These are phyloP conservation scores for Lentinus polychrous DNA, from an alignment of 1,284 basidiomycete genomes.

Conservation along the genomic window DNA sequence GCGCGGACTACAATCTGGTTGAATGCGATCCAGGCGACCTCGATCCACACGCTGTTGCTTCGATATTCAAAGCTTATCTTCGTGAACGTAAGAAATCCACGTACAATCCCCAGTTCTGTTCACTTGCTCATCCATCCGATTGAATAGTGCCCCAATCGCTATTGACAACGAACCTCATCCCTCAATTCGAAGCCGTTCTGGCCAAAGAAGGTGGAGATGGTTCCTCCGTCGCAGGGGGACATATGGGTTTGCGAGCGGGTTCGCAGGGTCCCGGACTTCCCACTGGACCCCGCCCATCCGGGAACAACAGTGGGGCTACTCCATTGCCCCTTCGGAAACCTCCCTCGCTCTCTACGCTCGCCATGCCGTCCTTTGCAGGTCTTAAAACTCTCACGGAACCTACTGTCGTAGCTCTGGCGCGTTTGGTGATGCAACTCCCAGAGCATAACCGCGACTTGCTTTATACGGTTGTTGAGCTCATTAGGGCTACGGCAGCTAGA, in stretches of 20 bases:
- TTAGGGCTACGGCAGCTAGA: constrained; percentile 57
- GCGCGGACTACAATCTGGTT: constrained; percentile 78
- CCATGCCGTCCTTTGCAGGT: constrained; percentile 56
- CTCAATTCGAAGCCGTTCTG: constrained; percentile 73
- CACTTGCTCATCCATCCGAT: constrained; percentile 1
- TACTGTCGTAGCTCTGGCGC: constrained; percentile 44
- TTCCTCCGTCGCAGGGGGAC: constrained; percentile 14
- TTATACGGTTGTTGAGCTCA: constrained; percentile 65
- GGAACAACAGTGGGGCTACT: constrained; percentile 16
- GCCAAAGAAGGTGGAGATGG: constrained; percentile 26
- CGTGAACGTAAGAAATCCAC: constrained; percentile 69
- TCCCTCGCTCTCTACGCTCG: constrained; percentile 69
- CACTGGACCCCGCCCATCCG: constrained; percentile 26
- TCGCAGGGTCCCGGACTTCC: constrained; percentile 29
- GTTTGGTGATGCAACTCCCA: constrained; percentile 60
- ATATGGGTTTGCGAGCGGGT: constrained; percentile 4
- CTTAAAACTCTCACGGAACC: constrained; percentile 51
- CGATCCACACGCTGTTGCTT: constrained; percentile 89
- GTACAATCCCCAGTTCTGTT: no score
- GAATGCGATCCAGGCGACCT: constrained; percentile 74
- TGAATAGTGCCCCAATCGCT: constrained; percentile 74
- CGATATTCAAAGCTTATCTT: constrained; percentile 75
- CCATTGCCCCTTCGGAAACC: constrained; percentile 55
- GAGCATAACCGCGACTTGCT: constrained; percentile 68
- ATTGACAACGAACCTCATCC: constrained; percentile 60